A percentile compares a stretch with the other conserved stretches of the same genome.
Evolutionary conservation across 1,284 basidiomycete species (phyloP).

Genomic region (Neotropicomus parvogracilis): DNA sequence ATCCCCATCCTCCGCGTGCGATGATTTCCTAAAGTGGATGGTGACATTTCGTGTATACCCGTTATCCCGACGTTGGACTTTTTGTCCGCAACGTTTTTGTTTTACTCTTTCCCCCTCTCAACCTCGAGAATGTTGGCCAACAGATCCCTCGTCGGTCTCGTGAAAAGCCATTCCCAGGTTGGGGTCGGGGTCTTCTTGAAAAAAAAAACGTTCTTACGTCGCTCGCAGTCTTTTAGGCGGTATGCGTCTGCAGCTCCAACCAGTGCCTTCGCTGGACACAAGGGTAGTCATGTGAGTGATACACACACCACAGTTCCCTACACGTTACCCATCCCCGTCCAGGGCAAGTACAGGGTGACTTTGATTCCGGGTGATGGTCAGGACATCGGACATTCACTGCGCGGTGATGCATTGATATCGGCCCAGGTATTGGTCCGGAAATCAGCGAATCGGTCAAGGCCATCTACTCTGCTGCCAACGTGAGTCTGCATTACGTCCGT

Average conservation of each 20-base stretch:
- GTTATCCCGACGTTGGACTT: conserved; percentile 5
- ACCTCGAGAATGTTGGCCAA: conserved; percentile 51
- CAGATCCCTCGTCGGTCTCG: conserved; percentile 51
- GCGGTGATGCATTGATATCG: conserved; percentile 19
- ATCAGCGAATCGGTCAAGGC: conserved; percentile 94
- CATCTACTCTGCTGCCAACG: conserved; percentile 88
- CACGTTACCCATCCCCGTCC: conserved; percentile 8
- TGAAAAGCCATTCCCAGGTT: conserved; percentile 49
- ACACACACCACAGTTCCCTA: neutral
- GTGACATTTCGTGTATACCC: conserved; percentile 22
- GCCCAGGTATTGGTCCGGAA: conserved; percentile 93
- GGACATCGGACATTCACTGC: conserved; percentile 33
- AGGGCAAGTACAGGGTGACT: conserved; percentile 96
- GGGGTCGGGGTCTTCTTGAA: conserved; percentile 13
- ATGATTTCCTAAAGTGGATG: conserved; percentile 13
- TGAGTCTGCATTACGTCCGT: conserved; percentile 33
- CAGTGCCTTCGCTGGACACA: conserved; percentile 84
- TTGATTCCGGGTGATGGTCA: conserved; percentile 89
- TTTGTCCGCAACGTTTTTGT: conserved; percentile 10
- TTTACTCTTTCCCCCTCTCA: conserved; percentile 1
- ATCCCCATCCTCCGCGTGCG: conserved; percentile 3
- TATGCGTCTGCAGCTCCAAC: conserved; percentile 77
- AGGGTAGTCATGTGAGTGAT: conserved; percentile 73
- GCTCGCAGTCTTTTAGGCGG: conserved; percentile 49
- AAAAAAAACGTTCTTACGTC: conserved; percentile 14